Conservation (phyloP, 345 rosid genomes). For the Bruguiera gymnorhiza region DNA sequence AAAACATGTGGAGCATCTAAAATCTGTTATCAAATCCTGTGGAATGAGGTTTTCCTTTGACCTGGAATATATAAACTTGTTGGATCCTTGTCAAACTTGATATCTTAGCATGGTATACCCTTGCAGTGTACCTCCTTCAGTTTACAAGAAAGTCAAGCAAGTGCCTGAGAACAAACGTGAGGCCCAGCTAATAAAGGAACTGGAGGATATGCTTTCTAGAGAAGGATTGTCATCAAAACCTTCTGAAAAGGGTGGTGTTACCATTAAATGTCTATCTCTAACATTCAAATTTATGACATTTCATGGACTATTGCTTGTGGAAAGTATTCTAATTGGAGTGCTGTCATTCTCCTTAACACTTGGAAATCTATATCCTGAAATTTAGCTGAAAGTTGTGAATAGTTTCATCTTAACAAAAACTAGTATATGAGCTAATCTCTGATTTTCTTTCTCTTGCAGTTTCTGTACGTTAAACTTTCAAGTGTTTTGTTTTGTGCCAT, state of each 20-base stretch:
- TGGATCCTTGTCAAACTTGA: conserved; percentile 12
- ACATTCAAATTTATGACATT: not conserved
- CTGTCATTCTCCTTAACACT: too few species aligned
- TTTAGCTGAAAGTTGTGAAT: too few species aligned
- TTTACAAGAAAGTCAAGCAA: conserved; percentile 86
- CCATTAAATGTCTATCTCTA: conserved; percentile 13
- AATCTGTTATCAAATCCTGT: conserved; percentile 77
- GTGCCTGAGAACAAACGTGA: conserved; percentile 80
- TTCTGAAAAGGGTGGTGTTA: conserved; percentile 64
- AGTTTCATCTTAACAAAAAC: not conserved
- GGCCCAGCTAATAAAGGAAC: conserved; percentile 69
- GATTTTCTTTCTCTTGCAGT: not conserved
- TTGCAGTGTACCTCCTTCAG: conserved; percentile 69
- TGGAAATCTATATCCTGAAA: too few species aligned
- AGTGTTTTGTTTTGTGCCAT: not conserved
- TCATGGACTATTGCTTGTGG: conserved; percentile 1
- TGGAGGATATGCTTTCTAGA: conserved; percentile 75
- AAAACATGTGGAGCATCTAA: conserved; percentile 75
- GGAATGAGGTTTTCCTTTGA: conserved; percentile 64
- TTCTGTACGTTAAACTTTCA: not conserved
- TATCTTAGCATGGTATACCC: conserved; percentile 6
- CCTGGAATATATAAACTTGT: conserved; percentile 8
- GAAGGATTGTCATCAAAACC: conserved; percentile 86
- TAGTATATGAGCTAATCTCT: too few species aligned
- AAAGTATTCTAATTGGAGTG: not conserved